Evolutionary conservation across 306 rosid species (phyloP).

Genomic region (Parietaria judaica): DNA sequence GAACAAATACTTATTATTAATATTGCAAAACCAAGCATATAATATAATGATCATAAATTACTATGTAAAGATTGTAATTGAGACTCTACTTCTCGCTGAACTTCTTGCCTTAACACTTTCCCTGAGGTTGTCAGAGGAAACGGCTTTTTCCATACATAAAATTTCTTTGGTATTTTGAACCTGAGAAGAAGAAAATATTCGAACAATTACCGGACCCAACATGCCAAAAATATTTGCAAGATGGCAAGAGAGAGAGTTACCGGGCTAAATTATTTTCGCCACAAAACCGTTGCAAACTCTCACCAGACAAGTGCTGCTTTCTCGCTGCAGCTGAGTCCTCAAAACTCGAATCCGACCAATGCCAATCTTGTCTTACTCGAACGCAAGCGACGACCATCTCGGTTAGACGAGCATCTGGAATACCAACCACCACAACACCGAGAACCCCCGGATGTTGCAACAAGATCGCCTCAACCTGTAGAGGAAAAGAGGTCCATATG

Average conservation of each 20-base stretch:
- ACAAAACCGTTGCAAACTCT: conserved; percentile 44
- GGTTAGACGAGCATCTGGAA: conserved; percentile 52
- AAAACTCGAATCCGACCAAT: conserved; percentile 33
- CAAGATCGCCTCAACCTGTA: conserved; percentile 65
- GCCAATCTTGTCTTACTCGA: conserved; percentile 47
- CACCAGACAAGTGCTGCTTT: conserved; percentile 33
- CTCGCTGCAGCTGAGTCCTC: conserved; percentile 19
- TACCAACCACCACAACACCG: conserved; percentile 54
- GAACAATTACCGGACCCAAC: too few relatives aligned
- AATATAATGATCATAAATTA: conserved; percentile 37
- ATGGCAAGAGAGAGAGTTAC: conserved; percentile 16
- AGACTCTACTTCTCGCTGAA: conserved; percentile 38
- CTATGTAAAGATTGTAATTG: conserved; percentile 41
- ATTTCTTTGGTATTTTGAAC: conserved; percentile 73
- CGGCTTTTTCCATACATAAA: conserved; percentile 47
- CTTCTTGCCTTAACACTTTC: conserved; percentile 54
- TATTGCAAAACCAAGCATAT: background rate
- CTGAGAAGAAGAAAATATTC: conserved; percentile 28
- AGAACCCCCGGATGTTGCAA: conserved; percentile 63
- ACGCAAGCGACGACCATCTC: conserved; percentile 70
- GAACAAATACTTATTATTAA: background rate
- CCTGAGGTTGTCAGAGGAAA: conserved; percentile 71
- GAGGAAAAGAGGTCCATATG: conserved; percentile 2
- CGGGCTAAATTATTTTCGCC: conserved; percentile 46
- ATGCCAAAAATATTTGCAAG: too few relatives aligned